phyloP scores from a whole-genome alignment of 495 filamentous ascomycete species.

The Penicillium angulare region DNA sequence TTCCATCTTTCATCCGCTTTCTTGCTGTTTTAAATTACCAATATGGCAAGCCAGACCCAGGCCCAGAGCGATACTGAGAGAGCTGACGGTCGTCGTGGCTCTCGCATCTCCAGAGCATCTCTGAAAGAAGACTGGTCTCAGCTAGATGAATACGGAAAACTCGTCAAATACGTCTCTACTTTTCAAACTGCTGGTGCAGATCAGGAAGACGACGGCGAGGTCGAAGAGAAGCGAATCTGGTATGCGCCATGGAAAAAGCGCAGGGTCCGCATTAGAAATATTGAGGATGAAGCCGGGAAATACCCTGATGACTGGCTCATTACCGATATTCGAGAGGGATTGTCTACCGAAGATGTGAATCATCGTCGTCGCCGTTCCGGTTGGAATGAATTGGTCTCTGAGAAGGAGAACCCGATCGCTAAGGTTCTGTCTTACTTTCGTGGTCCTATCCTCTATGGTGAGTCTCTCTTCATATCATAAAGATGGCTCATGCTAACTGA shows the following conservation, averaged over 20 bases:
- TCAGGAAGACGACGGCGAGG: constrained; percentile 23
- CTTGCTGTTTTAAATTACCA: not conserved
- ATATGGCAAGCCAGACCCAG: constrained; percentile 19
- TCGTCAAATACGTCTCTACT: constrained; percentile 64
- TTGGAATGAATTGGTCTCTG: constrained; percentile 70
- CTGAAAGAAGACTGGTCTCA: constrained; percentile 35
- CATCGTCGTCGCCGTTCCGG: constrained; percentile 59
- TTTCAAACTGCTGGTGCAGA: constrained; percentile 50
- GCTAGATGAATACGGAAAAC: constrained; percentile 52
- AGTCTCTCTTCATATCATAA: constrained; percentile 12
- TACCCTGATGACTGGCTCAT: constrained; percentile 70
- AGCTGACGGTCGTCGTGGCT: constrained; percentile 16
- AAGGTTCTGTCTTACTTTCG: constrained; percentile 73
- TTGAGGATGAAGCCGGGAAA: constrained; percentile 34
- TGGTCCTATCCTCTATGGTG: constrained; percentile 81
- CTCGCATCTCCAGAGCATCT: constrained; percentile 41
- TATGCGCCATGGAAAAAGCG: constrained; percentile 59
- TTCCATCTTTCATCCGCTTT: too few species aligned
- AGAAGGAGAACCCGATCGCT: constrained; percentile 71
- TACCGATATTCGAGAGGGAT: constrained; percentile 64
- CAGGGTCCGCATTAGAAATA: constrained; percentile 46
- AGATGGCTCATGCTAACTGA: not conserved
- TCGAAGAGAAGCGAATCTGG: constrained; percentile 40
- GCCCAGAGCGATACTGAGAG: constrained; percentile 3
- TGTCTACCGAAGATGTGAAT: constrained; percentile 54